Conservation (phyloP, 257 asterid genomes). For the Primulina eburnea region DNA sequence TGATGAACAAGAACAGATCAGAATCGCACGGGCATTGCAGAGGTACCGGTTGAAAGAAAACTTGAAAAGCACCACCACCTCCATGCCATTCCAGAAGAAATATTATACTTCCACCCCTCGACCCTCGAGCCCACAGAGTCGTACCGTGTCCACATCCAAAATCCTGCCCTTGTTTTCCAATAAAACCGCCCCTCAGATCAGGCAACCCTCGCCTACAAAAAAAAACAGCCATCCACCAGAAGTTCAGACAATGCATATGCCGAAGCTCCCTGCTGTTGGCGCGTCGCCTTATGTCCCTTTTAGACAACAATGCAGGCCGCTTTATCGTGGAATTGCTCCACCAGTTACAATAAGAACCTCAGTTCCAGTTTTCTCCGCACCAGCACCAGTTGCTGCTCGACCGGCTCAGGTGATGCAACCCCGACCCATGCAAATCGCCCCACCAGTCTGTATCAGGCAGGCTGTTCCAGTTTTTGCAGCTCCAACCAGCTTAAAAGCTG, state of each 20-base stretch:
- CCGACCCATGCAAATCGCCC: conserved; percentile 38
- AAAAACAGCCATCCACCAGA: conserved; percentile 42
- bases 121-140: conserved; percentile 65
- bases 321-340: conserved; percentile 61
- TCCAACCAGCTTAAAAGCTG: conserved; percentile 29
- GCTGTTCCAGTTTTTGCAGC: conserved; percentile 58
- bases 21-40: conserved; percentile 66
- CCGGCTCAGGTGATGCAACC: conserved; percentile 37
- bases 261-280: conserved; percentile 32
- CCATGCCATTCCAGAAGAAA: conserved; percentile 43
- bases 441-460: conserved; percentile 59
- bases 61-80: conserved; percentile 27
- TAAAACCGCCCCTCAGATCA: conserved; percentile 33
- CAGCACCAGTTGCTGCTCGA: conserved; percentile 40
- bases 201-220: conserved; percentile 28
- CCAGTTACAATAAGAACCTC: conserved; percentile 61
- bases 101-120: conserved; percentile 39
- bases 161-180: conserved; percentile 65
- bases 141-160: conserved; percentile 50
- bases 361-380: conserved; percentile 72
- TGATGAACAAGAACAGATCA: conserved; percentile 76
- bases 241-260: conserved; percentile 25
- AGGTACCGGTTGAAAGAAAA: conserved; percentile 49
- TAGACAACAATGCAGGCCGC: conserved; percentile 43
- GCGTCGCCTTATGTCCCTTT: conserved; percentile 41